These are phyloP conservation scores for Candida oleophila DNA, from an alignment of 805 yeast genomes.

Conservation along the genomic window DNA sequence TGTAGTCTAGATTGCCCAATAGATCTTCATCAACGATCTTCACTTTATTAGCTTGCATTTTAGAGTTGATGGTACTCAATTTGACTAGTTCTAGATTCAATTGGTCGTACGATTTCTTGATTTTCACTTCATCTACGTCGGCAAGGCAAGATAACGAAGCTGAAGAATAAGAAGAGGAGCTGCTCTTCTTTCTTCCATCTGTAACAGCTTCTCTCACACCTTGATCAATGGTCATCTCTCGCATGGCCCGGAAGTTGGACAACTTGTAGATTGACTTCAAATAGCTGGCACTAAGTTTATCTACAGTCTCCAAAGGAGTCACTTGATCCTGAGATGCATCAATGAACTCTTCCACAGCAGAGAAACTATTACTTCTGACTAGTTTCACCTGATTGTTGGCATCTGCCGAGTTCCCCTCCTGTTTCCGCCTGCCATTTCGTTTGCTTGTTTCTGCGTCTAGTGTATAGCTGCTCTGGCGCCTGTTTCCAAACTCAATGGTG, in stretches of 20 bases:
- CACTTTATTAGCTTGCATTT: slow-evolving; percentile 22
- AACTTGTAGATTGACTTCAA: slow-evolving; percentile 15
- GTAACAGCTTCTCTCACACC: no score
- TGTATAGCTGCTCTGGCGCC: not conserved
- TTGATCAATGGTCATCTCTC: slow-evolving; percentile 9
- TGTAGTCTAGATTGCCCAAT: slow-evolving; percentile 23
- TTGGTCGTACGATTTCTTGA: slow-evolving; percentile 21
- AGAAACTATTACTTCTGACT: slow-evolving; percentile 3
- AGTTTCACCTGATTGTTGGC: no score
- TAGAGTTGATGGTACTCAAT: slow-evolving; percentile 24
- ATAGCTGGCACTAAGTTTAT: slow-evolving; percentile 17
- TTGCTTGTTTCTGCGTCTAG: no score
- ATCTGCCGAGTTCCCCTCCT: no score
- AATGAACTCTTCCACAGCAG: slow-evolving; percentile 4
- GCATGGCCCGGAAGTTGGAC: slow-evolving; percentile 21
- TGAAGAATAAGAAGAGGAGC: slow-evolving; percentile 2
- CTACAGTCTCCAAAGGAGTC: slow-evolving; percentile 11
- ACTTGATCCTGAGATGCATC: slow-evolving; percentile 1
- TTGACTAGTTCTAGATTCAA: slow-evolving; percentile 31
- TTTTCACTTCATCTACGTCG: slow-evolving; percentile 5
- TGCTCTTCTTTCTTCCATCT: not conserved
- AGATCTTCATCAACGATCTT: slow-evolving; percentile 30
- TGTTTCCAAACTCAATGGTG: slow-evolving; percentile 9
- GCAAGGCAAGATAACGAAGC: not conserved
- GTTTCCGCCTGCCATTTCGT: no score